Conservation (phyloP, 345 rosid species). For the Syzygium aqueum region DNA sequence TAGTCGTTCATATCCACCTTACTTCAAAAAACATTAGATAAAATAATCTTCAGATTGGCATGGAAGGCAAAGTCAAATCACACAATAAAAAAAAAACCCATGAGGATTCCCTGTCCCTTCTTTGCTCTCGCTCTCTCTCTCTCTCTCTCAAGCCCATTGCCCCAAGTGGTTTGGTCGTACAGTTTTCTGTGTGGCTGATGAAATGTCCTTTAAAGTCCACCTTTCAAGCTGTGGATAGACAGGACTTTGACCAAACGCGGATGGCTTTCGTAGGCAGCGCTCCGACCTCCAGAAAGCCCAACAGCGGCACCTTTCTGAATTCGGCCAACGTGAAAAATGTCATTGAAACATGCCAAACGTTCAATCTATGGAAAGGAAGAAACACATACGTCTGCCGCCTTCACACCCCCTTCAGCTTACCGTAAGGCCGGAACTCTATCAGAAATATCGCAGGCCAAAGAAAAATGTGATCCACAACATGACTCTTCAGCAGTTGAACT, state of each 20-base stretch:
- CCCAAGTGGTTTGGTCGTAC: neutral
- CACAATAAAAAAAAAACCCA: neutral
- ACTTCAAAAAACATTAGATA: neutral
- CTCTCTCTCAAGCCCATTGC: neutral
- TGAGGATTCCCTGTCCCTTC: neutral
- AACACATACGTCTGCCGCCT: neutral
- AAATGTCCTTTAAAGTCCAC: neutral
- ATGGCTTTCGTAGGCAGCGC: neutral
- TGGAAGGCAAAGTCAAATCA: neutral
- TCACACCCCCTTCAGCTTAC: neutral
- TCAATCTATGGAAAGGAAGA: neutral
- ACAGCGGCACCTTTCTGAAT: neutral
- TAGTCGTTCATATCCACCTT: neutral
- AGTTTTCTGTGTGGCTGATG: neutral
- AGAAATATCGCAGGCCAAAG: neutral
- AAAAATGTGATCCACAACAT: neutral
- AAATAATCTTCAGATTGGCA: neutral
- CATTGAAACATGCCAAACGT: neutral
- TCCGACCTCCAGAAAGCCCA: neutral
- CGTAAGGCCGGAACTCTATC: neutral
- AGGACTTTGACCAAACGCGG: neutral
- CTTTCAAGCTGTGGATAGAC: neutral
- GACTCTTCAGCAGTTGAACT: neutral
- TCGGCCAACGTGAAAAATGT: neutral
- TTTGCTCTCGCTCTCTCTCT: neutral